These are phyloP conservation scores for Citrus sinensis DNA, from an alignment of 345 rosid genomes.

Conservation along the genomic window DVS_A1.0 CM039163.1:5975001-5975500, in stretches of 20 bases:
- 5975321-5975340: slow-evolving; percentile 66
- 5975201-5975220: background rate
- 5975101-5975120: background rate
- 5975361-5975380: slow-evolving; percentile 79
- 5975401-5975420: slow-evolving; percentile 70
- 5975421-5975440: slow-evolving; percentile 99
- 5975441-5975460: slow-evolving; percentile 45
- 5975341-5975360: slow-evolving; percentile 93
- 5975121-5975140: background rate
- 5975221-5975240: background rate
- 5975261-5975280: background rate
- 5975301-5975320: slow-evolving; percentile 90
- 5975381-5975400: slow-evolving; percentile 68
- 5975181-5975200: background rate
- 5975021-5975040: background rate
- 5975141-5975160: background rate
- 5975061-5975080: background rate
- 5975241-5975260: background rate
- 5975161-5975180: background rate
- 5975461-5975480: background rate
- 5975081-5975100: background rate
- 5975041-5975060: background rate
- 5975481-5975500: slow-evolving; percentile 29
- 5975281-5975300: slow-evolving; percentile 1
- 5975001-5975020: background rate